Base-by-base conservation (phyloP, 139 green algal genomes). In the Diplosphaera chodatii region DNA sequence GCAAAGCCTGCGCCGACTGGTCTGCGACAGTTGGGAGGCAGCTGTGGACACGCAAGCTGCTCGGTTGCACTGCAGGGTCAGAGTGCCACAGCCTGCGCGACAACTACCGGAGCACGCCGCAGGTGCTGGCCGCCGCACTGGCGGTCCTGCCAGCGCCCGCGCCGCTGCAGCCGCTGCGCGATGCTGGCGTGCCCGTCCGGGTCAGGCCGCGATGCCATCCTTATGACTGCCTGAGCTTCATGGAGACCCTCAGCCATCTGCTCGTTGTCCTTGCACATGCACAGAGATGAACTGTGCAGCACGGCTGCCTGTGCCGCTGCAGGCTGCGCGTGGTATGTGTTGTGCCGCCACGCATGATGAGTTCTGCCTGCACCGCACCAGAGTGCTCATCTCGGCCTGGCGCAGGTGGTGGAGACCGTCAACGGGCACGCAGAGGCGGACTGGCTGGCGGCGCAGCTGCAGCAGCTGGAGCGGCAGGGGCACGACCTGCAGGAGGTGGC, bases 31-130 rank as follows among this genome's bases (percentile, higher is more conserved):
- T n/a, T 48, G 37, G 22, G 13, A 59, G 8, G 48, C 18, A 23
- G 13, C 8, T 3, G 25, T 59, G 13, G 25, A 5, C 22, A 59
- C 16, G 22, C 18, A 5, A 25, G 25, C 3, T 59, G 48, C 25
- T 10, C 48, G 4, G 13, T 25, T 10, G 13, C 48, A 59, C 18
- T 27, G 32, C 62, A 75, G 70, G 62, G 4, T 33, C 33, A n/a
- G 67, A 74, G 40, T 56, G 68, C 4, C 56, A 67, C 18, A 64
- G 31, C 33, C 69, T 87, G 66, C 59, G 56, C 1, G 74, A 87
- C 74, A 88, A 84, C 71, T 88, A 87, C 56, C 69, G 82, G 37
- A 77, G 67, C 65, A 80, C 70, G 23, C 73, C 64, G 32, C n/a
- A 67, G 68, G 85, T 89, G 55, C 67, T 89, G 67, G 32, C 66